Percentiles rank a stretch among this genome's conserved stretches.
Conservation (phyloP, 2,329 filamentous ascomycete genomes). For the Cordyceps javanica region DNA sequence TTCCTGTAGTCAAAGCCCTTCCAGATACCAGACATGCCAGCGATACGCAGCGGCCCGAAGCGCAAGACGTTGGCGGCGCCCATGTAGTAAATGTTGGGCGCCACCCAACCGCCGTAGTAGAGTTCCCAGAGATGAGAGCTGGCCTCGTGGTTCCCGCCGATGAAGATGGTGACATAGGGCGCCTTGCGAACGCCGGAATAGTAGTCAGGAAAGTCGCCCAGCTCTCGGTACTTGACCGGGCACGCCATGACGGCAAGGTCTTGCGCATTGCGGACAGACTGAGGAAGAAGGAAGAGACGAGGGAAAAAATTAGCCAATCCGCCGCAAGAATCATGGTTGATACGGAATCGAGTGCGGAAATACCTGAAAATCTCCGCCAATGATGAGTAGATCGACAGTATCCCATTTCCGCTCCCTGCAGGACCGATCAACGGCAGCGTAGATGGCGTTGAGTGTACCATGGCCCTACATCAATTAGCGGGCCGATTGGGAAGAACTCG, state of each 20-base stretch:
- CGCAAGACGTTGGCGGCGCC: slow-evolving; percentile 86
- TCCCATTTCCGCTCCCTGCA: slow-evolving; percentile 70
- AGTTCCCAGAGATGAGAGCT: slow-evolving; percentile 86
- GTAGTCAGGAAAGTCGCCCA: slow-evolving; percentile 93
- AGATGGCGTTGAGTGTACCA: slow-evolving; percentile 86
- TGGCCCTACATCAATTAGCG: slow-evolving; percentile 58
- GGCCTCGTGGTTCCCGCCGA: slow-evolving; percentile 93
- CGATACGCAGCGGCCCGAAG: slow-evolving; percentile 78
- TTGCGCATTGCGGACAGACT: slow-evolving; percentile 81
- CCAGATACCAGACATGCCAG: slow-evolving; percentile 90
- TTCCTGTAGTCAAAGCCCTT: slow-evolving; percentile 84
- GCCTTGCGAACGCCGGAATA: slow-evolving; percentile 73
- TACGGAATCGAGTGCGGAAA: not conserved
- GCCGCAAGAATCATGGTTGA: not conserved
- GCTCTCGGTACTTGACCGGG: slow-evolving; percentile 75
- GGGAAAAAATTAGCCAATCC: slow-evolving; percentile 6
- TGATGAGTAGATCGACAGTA: slow-evolving; percentile 81
- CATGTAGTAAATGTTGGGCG: slow-evolving; percentile 94
- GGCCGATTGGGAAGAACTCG: not conserved
- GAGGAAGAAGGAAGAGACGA: too few species aligned
- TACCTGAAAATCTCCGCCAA: slow-evolving; percentile 93
- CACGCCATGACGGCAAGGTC: slow-evolving; percentile 88
- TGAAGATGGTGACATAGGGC: slow-evolving; percentile 86
- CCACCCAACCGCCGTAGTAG: slow-evolving; percentile 95
- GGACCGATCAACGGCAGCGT: slow-evolving; percentile 65